phyloP scores from a whole-genome alignment of 148 eudicot species.

The Dysphania ambrosioides region DNA sequence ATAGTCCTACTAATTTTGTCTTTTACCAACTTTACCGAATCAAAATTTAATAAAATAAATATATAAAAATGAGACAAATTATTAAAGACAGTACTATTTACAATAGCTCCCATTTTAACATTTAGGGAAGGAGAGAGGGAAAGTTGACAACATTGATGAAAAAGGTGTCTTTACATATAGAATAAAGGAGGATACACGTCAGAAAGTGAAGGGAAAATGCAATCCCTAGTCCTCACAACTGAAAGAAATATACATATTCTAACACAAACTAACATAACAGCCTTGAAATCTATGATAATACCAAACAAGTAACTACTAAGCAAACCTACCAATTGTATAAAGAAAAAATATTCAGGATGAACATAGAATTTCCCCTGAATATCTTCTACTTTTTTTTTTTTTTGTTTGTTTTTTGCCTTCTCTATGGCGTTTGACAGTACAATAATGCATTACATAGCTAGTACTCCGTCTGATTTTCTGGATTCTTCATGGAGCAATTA shows the following conservation, averaged over 20 bases:
- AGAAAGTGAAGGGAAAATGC: slow-evolving; percentile 6
- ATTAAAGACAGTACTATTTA: no score
- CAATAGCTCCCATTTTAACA: no score
- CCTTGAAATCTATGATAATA: not conserved
- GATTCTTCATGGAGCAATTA: not conserved
- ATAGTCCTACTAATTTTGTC: no score
- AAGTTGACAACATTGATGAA: not conserved
- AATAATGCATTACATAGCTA: no score
- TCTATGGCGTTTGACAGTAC: not conserved
- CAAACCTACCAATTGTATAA: slow-evolving; percentile 5
- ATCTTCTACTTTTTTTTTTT: not conserved
- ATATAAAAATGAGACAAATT: no score
- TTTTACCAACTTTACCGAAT: no score
- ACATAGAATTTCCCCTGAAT: not conserved
- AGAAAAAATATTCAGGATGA: not conserved
- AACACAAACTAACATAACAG: not conserved
- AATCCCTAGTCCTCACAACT: slow-evolving; percentile 8
- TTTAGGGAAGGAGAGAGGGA: not conserved
- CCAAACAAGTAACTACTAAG: slow-evolving; percentile 15
- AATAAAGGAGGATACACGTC: slow-evolving; percentile 16
- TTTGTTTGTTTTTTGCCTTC: not conserved
- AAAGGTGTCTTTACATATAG: slow-evolving; percentile 23
- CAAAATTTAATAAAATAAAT: no score
- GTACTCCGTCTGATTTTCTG: no score
- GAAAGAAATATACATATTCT: not conserved